Evolutionary conservation across 148 eudicot species (phyloP).

Genomic region (Tetragonia tetragonoides): DNA sequence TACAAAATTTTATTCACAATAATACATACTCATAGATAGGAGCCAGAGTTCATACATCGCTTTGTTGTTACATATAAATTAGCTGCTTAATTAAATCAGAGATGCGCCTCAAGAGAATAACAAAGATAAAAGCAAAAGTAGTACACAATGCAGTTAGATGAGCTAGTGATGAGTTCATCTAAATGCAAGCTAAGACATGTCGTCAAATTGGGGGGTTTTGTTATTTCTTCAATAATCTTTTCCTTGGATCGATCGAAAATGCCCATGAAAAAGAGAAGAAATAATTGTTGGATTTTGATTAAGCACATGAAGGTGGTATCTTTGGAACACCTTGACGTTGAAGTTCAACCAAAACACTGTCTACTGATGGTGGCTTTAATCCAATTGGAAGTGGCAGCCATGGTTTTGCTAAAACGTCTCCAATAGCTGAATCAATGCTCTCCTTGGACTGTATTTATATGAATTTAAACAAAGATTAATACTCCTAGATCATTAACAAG

Average conservation of each 20-base stretch:
- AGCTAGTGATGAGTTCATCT: constrained; percentile 6
- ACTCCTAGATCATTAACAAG: no score
- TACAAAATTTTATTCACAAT: constrained; percentile 15
- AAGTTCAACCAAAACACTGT: constrained; percentile 54
- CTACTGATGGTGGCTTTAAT: constrained; percentile 58
- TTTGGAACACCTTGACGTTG: constrained; percentile 62
- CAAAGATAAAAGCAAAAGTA: no score
- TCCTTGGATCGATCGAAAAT: background rate
- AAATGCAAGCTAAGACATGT: constrained; percentile 39
- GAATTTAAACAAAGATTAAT: no score
- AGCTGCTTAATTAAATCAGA: constrained; percentile 3
- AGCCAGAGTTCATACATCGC: background rate
- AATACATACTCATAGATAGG: background rate
- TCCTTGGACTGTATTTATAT: constrained; percentile 73
- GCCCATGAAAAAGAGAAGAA: background rate
- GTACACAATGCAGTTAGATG: no score
- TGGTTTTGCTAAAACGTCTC: constrained; percentile 60
- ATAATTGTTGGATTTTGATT: background rate
- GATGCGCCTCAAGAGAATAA: background rate
- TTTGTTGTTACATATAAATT: constrained; percentile 4
- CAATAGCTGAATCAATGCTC: constrained; percentile 65
- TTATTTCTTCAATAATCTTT: no score
- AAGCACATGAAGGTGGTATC: constrained; percentile 40
- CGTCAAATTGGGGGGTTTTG: constrained; percentile 41
- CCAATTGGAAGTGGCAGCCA: constrained; percentile 67